A percentile compares a stretch with the other conserved stretches of the same genome.
phyloP scores from a whole-genome alignment of 148 eudicot species.

The Chenopodium album region DNA sequence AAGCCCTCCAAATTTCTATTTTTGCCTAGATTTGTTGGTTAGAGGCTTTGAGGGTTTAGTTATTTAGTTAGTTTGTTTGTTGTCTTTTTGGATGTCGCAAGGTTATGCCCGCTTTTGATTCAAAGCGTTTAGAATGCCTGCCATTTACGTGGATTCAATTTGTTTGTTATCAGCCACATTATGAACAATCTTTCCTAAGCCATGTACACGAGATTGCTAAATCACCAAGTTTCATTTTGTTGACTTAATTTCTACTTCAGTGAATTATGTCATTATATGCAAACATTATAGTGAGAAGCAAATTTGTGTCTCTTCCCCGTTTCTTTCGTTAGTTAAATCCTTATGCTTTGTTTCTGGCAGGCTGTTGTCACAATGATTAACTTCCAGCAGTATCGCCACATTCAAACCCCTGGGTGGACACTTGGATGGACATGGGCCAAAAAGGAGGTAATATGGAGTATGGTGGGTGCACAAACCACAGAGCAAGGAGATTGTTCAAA shows the following conservation, averaged over 20 bases:
- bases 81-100: not conserved
- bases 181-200: not conserved
- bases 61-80: not conserved
- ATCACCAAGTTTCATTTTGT: not conserved
- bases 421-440: constrained; percentile 82
- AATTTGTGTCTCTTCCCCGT: not conserved
- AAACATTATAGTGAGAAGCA: not conserved
- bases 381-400: constrained; percentile 68
- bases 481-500: constrained; percentile 82
- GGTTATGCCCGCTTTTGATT: not conserved
- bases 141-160: not conserved
- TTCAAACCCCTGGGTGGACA: constrained; percentile 67
- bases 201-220: not conserved
- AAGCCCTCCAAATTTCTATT: not conserved
- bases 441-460: constrained; percentile 62
- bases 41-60: too few species aligned
- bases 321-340: not conserved
- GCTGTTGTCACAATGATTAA: constrained; percentile 62
- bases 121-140: not conserved
- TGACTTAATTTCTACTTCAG: not conserved
- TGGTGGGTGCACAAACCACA: constrained; percentile 58
- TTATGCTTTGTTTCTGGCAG: constrained; percentile 30
- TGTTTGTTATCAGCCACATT: not conserved
- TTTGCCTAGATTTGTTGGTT: not conserved
- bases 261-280: too few species aligned